Conservation (phyloP, 768 basidiomycete species). For the Phylloporus sp. region DNA sequence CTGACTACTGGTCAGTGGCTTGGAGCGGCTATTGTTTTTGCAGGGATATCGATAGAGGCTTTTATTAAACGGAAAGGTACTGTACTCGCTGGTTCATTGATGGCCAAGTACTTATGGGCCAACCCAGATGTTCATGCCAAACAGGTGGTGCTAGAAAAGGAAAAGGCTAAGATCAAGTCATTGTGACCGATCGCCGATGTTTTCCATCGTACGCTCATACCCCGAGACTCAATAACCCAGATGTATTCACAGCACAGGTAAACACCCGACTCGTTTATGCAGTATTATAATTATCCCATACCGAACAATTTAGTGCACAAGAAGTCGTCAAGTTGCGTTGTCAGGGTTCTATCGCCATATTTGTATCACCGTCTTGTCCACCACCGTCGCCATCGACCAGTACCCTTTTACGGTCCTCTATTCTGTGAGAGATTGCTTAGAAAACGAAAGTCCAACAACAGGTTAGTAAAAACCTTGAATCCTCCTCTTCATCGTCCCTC, state of each 20-base stretch:
- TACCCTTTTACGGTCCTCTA: slow-evolving; percentile 43
- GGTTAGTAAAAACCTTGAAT: slow-evolving; percentile 34
- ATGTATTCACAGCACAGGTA: slow-evolving; percentile 15
- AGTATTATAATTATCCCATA: slow-evolving; percentile 21
- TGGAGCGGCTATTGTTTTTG: slow-evolving; percentile 89
- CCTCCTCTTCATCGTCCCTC: slow-evolving; percentile 71
- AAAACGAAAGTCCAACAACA: not conserved
- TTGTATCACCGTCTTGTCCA: slow-evolving; percentile 28
- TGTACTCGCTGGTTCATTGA: slow-evolving; percentile 15
- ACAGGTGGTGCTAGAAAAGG: slow-evolving; percentile 75
- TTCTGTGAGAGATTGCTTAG: slow-evolving; percentile 20
- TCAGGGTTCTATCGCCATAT: slow-evolving; percentile 33
- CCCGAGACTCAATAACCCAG: slow-evolving; percentile 2
- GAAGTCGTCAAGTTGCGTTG: not conserved
- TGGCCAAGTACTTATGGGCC: slow-evolving; percentile 1
- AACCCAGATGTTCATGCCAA: slow-evolving; percentile 75
- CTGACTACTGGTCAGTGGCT: slow-evolving; percentile 86
- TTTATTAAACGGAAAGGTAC: slow-evolving; percentile 84
- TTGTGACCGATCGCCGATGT: slow-evolving; percentile 40
- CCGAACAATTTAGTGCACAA: not conserved
- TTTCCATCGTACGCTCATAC: slow-evolving; percentile 11
- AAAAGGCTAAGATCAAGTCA: slow-evolving; percentile 78
- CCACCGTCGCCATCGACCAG: slow-evolving; percentile 31
- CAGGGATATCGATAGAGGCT: slow-evolving; percentile 89
- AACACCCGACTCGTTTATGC: slow-evolving; percentile 20